Evolutionary conservation across 805 yeast genomes (phyloP), one percentile per base, ranked within the genome.

Genomic region (Kuraishia cidri): DNA sequence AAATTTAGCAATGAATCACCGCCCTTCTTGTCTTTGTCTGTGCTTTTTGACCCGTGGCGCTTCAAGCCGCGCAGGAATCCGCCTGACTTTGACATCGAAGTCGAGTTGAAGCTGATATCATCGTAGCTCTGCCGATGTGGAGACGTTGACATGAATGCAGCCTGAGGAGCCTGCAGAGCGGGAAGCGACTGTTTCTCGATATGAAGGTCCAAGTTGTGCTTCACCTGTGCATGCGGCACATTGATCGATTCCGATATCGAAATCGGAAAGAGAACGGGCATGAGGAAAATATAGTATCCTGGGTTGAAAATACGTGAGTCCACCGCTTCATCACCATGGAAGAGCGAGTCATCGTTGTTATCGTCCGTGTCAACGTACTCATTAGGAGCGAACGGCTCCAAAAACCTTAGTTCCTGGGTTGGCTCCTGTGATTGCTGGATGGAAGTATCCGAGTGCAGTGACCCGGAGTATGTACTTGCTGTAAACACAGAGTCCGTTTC

Each of bases 241-340:
- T 54, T 48, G 10, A 75, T 60, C 0, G 83, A 53, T 32, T 82
- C 84, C 1, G 90, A 83, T 2, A 79, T 68, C 35, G 64, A 66
- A 17, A 72, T 62, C 0, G 85, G 80, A 33, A 79, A 66, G 5
- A 72, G 52, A 1, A 76, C 58, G 0, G 92, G 90, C 5, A 81
- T 50, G 13, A 78, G 49, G 45, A 79, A 82, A 2, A 81, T 68
- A 46, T 82, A 82, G 42, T 77, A 70, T 15, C 94, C 94, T 1
- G 88, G 73, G 40, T 68, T 68, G 40, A 56, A 60, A 11, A 46
- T 40, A 15, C 24, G 18, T 6, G 33, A 32, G 11, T 27, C 30
- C 8, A 13, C 14, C n/a, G 24, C 8, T 10, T 22, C 27, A n/a
- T 30, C 30, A 12, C 24, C 33, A 15, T 16, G 12, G 14, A 18